Conservation (phyloP, 2,329 filamentous ascomycete species). For the Penicillium crustosum region DNA sequence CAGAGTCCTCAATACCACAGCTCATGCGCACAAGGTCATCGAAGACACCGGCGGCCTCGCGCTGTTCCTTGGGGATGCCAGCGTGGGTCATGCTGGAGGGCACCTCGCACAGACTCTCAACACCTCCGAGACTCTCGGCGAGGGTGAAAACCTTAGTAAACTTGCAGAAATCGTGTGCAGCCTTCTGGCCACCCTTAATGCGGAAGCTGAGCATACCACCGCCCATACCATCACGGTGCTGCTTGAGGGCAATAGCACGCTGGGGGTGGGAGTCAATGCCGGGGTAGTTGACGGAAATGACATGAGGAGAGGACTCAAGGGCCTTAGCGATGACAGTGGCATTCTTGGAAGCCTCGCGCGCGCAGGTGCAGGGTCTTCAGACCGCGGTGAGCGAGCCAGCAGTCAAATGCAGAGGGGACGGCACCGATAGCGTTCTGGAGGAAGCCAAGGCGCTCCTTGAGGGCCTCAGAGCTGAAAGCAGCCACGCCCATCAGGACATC, state of each 20-base stretch:
- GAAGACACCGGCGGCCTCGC: slow-evolving; percentile 89
- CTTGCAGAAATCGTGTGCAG: slow-evolving; percentile 91
- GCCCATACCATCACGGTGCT: slow-evolving; percentile 91
- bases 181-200: slow-evolving; percentile 78
- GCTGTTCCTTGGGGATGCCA: slow-evolving; percentile 84
- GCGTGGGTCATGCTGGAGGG: slow-evolving; percentile 96
- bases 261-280: slow-evolving; percentile 86
- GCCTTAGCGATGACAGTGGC: slow-evolving; percentile 73
- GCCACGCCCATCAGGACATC: slow-evolving; percentile 98
- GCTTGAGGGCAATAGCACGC: slow-evolving; percentile 77
- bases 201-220: slow-evolving; percentile 98
- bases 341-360: slow-evolving; percentile 76
- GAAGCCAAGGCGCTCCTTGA: slow-evolving; percentile 78
- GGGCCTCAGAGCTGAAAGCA: slow-evolving; percentile 83
- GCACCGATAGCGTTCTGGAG: slow-evolving; percentile 97
- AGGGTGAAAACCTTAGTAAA: slow-evolving; percentile 86
- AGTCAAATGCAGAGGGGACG: slow-evolving; percentile 91
- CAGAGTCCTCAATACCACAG: slow-evolving; percentile 89
- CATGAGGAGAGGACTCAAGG: slow-evolving; percentile 75
- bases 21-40: slow-evolving; percentile 92
- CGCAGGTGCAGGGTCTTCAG: slow-evolving; percentile 95
- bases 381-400: slow-evolving; percentile 95
- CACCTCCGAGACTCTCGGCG: slow-evolving; percentile 86
- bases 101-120: slow-evolving; percentile 89
- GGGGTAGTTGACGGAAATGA: slow-evolving; percentile 92